A percentile compares a stretch with the other conserved stretches of the same genome.
Evolutionary conservation across 176 grass and related monocot genomes (phyloP).

Genomic region (Pharus latifolius): DNA sequence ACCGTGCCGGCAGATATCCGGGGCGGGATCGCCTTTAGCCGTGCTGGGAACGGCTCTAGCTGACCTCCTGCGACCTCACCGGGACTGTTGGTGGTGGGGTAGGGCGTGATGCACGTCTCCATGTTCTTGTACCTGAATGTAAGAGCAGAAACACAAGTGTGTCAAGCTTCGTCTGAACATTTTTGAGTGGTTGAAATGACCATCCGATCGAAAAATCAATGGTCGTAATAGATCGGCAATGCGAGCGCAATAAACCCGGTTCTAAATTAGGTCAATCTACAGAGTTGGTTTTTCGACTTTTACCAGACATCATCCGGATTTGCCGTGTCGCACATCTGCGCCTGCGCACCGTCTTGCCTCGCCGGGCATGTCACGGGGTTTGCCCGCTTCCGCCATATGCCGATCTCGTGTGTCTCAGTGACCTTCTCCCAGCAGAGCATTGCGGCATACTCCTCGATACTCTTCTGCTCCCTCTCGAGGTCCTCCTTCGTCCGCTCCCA

Average conservation of each 20-base stretch:
- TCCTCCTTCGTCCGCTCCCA: constrained; percentile 71
- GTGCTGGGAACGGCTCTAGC: constrained; percentile 55
- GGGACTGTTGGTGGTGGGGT: constrained; percentile 1
- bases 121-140: constrained; percentile 79
- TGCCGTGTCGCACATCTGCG: constrained; percentile 27
- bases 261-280: no score
- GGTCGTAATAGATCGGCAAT: neutral
- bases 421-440: constrained; percentile 91
- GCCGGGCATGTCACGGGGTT: constrained; percentile 30
- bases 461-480: constrained; percentile 52
- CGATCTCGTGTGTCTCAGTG: constrained; percentile 57
- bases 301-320: constrained; percentile 77
- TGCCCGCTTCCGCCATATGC: constrained; percentile 65
- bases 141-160: no score
- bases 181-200: neutral
- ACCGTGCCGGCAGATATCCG: constrained; percentile 29
- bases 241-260: no score
- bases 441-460: constrained; percentile 61
- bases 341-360: constrained; percentile 8
- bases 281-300: no score
- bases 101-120: constrained; percentile 43
- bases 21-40: constrained; percentile 49
- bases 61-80: constrained; percentile 29
- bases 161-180: no score
- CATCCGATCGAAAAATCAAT: neutral